Conservation (phyloP, 2,329 filamentous ascomycete species). For the Tympanopsis confertula region DNA sequence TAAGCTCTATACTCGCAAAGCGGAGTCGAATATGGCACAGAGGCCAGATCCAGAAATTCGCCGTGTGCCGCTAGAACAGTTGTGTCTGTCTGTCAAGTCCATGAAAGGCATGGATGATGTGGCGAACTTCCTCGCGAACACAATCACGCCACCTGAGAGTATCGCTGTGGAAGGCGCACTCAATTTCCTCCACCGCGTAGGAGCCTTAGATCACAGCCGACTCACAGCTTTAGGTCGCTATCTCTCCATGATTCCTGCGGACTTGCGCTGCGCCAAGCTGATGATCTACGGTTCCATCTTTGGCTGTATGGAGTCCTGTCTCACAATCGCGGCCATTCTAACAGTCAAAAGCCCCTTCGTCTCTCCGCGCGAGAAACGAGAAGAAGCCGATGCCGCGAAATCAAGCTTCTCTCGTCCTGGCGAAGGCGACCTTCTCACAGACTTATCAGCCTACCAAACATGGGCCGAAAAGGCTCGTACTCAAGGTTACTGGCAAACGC, state of each 20-base stretch:
- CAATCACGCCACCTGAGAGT: slow-evolving; percentile 58
- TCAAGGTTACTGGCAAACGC: slow-evolving; percentile 32
- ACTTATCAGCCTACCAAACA: slow-evolving; percentile 52
- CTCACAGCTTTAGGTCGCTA: slow-evolving; percentile 61
- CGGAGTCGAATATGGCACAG: slow-evolving; percentile 56
- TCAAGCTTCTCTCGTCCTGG: slow-evolving; percentile 44
- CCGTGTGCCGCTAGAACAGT: slow-evolving; percentile 59
- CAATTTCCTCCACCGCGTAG: slow-evolving; percentile 49
- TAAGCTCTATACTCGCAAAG: slow-evolving; percentile 60
- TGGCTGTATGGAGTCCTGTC: slow-evolving; percentile 56
- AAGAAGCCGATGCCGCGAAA: slow-evolving; percentile 51
- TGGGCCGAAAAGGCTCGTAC: slow-evolving; percentile 40
- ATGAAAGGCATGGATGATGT: slow-evolving; percentile 57
- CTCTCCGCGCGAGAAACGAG: slow-evolving; percentile 54
- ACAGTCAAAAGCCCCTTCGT: slow-evolving; percentile 59
- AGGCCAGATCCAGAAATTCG: slow-evolving; percentile 62
- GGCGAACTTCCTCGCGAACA: slow-evolving; percentile 51
- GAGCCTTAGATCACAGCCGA: slow-evolving; percentile 52
- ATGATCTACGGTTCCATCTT: slow-evolving; percentile 65
- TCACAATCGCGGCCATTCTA: slow-evolving; percentile 59
- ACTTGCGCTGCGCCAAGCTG: slow-evolving; percentile 59
- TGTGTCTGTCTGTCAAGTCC: slow-evolving; percentile 62
- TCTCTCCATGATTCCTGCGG: slow-evolving; percentile 61
- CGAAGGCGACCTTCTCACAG: slow-evolving; percentile 58
- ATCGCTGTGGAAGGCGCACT: slow-evolving; percentile 58